Percentiles rank a stretch among this genome's conserved stretches.
Evolutionary conservation across 2,329 filamentous ascomycete species (phyloP).

Genomic region (Pseudogymnoascus sp.): DNA sequence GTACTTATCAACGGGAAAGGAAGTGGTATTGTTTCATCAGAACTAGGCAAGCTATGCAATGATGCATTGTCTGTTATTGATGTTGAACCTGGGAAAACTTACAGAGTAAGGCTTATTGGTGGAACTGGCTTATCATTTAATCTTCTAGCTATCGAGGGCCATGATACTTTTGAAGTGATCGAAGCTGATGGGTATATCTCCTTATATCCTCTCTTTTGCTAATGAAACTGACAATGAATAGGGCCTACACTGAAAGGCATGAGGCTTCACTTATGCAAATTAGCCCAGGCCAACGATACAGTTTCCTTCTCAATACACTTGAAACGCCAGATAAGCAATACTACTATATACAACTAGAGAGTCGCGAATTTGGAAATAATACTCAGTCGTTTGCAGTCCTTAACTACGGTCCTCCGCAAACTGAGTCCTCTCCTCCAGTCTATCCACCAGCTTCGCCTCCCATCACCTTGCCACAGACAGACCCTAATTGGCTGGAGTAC

Average conservation of each 20-base stretch:
- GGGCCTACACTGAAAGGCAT: constrained; percentile 33
- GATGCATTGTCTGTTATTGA: constrained; percentile 40
- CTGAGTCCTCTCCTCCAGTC: constrained; percentile 4
- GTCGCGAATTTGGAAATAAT: constrained; percentile 34
- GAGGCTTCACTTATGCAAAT: constrained; percentile 38
- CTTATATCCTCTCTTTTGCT: neutral
- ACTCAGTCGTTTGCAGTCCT: constrained; percentile 36
- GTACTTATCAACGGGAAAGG: constrained; percentile 50
- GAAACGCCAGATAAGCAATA: constrained; percentile 26
- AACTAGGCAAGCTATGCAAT: constrained; percentile 14
- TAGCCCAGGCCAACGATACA: constrained; percentile 41
- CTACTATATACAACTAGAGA: constrained; percentile 37
- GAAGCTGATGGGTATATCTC: constrained; percentile 43
- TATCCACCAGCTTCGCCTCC: constrained; percentile 20
- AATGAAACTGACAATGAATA: constrained; percentile 20
- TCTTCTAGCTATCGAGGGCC: constrained; percentile 47
- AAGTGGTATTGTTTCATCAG: constrained; percentile 20
- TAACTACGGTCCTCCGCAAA: constrained; percentile 26
- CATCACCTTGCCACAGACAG: constrained; percentile 22
- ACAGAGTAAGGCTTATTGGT: constrained; percentile 53
- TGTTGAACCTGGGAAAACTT: constrained; percentile 51
- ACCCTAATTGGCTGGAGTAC: constrained; percentile 29
- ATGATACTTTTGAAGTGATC: constrained; percentile 48
- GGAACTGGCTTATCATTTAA: constrained; percentile 45
- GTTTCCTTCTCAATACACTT: constrained; percentile 39